Conservation (phyloP, 2,329 filamentous ascomycete genomes). For the Epichloe brachyelytri region DNA sequence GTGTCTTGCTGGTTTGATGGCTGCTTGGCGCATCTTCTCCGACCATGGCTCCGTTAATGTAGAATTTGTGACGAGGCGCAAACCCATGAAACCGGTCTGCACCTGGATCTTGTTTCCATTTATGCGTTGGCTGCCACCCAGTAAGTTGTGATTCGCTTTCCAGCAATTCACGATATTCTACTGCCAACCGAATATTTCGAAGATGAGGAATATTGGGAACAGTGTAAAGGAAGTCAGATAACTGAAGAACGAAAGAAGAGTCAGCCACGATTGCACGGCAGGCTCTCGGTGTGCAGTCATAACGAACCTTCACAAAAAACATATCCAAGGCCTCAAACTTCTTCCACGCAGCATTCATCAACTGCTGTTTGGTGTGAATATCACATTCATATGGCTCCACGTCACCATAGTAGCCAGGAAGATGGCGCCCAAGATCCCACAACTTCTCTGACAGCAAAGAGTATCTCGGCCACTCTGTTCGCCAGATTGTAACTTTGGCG, state of each 20-base stretch:
- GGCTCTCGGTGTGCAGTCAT: background rate
- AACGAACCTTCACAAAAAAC: constrained; percentile 52
- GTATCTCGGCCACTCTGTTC: constrained; percentile 43
- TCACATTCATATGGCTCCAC: constrained; percentile 31
- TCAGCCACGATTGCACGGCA: constrained; percentile 4
- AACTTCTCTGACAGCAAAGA: constrained; percentile 37
- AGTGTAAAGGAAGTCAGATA: constrained; percentile 48
- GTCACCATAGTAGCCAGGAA: constrained; percentile 37
- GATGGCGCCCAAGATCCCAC: constrained; percentile 38
- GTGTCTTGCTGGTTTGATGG: constrained; percentile 35
- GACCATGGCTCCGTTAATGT: constrained; percentile 40
- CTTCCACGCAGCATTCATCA: constrained; percentile 37
- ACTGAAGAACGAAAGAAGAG: constrained; percentile 20
- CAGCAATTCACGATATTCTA: constrained; percentile 47
- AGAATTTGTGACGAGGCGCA: constrained; percentile 45
- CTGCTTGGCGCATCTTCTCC: constrained; percentile 36
- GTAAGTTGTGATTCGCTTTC: constrained; percentile 33
- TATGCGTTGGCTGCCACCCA: constrained; percentile 30
- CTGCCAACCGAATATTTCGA: constrained; percentile 38
- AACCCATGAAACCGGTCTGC: constrained; percentile 37
- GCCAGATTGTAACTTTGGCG: constrained; percentile 48
- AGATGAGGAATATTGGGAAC: constrained; percentile 47
- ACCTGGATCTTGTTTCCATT: constrained; percentile 48
- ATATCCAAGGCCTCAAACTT: constrained; percentile 45
- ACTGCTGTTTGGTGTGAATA: constrained; percentile 29